phyloP scores from a whole-genome alignment of 805 yeast species.

The Kuraishia floccosa region DNA sequence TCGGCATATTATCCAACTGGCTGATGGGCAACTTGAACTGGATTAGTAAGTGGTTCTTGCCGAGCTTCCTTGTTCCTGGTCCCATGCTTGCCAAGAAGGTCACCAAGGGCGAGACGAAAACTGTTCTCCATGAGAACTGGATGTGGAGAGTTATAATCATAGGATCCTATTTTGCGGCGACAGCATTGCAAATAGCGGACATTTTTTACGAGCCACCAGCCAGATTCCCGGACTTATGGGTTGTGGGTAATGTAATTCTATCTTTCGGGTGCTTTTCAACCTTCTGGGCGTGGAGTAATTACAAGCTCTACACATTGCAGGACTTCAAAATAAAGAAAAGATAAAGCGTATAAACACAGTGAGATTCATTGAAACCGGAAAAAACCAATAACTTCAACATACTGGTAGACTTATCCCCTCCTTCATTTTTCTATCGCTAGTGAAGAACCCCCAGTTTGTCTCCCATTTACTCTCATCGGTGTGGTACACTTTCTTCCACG shows the following conservation, averaged over 20 bases:
- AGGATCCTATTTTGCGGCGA: slow-evolving; percentile 39
- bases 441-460: slow-evolving; percentile 62
- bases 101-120: slow-evolving; percentile 2
- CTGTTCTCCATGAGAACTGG: slow-evolving; percentile 10
- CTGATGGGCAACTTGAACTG: slow-evolving; percentile 54
- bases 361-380: too few species aligned
- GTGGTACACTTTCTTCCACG: slow-evolving; percentile 50
- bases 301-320: slow-evolving; percentile 28
- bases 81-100: slow-evolving; percentile 13
- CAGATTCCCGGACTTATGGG: slow-evolving; percentile 77
- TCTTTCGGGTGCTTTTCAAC: slow-evolving; percentile 66
- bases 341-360: slow-evolving; percentile 1
- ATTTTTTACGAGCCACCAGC: slow-evolving; percentile 36
- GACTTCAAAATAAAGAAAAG: slow-evolving; percentile 13
- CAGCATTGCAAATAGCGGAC: slow-evolving; percentile 44
- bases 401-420: slow-evolving; percentile 4
- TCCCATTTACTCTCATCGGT: slow-evolving; percentile 45
- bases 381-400: background rate
- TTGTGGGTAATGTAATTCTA: slow-evolving; percentile 58
- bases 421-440: slow-evolving; percentile 34
- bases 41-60: slow-evolving; percentile 31
- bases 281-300: slow-evolving; percentile 79
- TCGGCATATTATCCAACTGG: slow-evolving; percentile 66
- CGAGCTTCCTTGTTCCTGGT: slow-evolving; percentile 29
- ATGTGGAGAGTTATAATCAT: slow-evolving; percentile 40